Percentiles rank a stretch among this genome's conserved stretches.
Evolutionary conservation across 768 basidiomycete species (phyloP).

Genomic region (Psilocybe cubensis): DNA sequence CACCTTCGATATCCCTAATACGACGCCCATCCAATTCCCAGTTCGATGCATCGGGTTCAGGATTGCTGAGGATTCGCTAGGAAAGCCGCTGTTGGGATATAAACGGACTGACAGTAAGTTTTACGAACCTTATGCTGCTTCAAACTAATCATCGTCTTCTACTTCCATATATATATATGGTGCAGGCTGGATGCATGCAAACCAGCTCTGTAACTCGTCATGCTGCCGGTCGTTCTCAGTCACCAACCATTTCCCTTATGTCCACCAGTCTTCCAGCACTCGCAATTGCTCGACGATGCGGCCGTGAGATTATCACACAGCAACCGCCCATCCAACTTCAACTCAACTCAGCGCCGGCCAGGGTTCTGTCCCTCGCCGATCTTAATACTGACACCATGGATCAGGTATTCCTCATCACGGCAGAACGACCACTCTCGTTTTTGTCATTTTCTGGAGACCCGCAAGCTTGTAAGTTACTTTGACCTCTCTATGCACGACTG

Average conservation of each 20-base stretch:
- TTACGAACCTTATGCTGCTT: conserved; percentile 4
- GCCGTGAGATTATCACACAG: conserved; percentile 24
- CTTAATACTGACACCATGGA: conserved; percentile 1
- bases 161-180: conserved; percentile 10
- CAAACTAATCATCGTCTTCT: not conserved
- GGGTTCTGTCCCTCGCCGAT: conserved; percentile 39
- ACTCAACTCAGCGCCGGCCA: conserved; percentile 42
- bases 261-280: conserved; percentile 35
- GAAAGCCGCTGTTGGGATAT: not conserved
- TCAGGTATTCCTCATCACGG: not conserved
- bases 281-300: conserved; percentile 31
- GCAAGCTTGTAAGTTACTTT: not conserved
- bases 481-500: not conserved
- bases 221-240: not conserved
- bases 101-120: not conserved
- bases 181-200: not conserved
- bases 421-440: conserved; percentile 9
- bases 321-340: conserved; percentile 45
- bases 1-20: too few relatives aligned
- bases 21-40: not conserved
- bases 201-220: not conserved
- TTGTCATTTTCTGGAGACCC: conserved; percentile 2
- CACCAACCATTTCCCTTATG: not conserved
- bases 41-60: not conserved
- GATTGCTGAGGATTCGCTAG: not conserved